A percentile compares a stretch with the other conserved stretches of the same genome.
Evolutionary conservation across 495 filamentous ascomycete species (phyloP).

Genomic region (Lepraria neglecta): DNA sequence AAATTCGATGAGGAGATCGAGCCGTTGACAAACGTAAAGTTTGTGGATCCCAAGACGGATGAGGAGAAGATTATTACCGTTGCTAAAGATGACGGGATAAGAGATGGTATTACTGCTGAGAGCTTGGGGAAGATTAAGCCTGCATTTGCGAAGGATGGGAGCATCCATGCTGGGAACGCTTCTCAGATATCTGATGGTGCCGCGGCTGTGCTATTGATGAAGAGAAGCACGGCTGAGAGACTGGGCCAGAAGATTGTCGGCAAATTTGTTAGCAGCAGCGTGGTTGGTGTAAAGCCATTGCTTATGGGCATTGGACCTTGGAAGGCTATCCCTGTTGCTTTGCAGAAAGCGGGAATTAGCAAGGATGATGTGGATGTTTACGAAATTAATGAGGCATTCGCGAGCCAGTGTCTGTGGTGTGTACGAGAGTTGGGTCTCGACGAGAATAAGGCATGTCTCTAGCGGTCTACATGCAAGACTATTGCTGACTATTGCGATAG

Average conservation of each 20-base stretch:
- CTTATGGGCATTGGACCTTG: conserved; percentile 96
- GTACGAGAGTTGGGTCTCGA: conserved; percentile 79
- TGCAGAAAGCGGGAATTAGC: conserved; percentile 75
- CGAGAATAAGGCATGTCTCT: conserved; percentile 33
- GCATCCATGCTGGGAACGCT: conserved; percentile 94
- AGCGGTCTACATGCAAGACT: not conserved
- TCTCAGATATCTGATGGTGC: conserved; percentile 94
- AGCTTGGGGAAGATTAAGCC: conserved; percentile 81
- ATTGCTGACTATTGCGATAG: conserved; percentile 43
- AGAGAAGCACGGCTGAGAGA: conserved; percentile 79
- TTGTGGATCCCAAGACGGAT: conserved; percentile 81
- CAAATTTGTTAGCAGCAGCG: conserved; percentile 77
- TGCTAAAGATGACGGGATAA: conserved; percentile 78
- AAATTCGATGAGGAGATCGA: conserved; percentile 91
- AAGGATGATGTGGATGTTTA: conserved; percentile 94
- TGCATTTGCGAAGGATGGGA: conserved; percentile 85
- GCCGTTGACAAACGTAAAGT: conserved; percentile 68
- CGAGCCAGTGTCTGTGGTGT: conserved; percentile 91
- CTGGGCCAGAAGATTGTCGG: conserved; percentile 84
- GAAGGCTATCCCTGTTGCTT: conserved; percentile 89
- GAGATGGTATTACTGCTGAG: conserved; percentile 79
- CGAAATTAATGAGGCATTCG: conserved; percentile 99
- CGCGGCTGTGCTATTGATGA: conserved; percentile 93
- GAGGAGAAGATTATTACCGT: conserved; percentile 83
- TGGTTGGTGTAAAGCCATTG: conserved; percentile 85